These are phyloP conservation scores for Claviceps pazoutovae DNA, from an alignment of 2,329 filamentous ascomycete genomes.

Conservation along the genomic window DNA sequence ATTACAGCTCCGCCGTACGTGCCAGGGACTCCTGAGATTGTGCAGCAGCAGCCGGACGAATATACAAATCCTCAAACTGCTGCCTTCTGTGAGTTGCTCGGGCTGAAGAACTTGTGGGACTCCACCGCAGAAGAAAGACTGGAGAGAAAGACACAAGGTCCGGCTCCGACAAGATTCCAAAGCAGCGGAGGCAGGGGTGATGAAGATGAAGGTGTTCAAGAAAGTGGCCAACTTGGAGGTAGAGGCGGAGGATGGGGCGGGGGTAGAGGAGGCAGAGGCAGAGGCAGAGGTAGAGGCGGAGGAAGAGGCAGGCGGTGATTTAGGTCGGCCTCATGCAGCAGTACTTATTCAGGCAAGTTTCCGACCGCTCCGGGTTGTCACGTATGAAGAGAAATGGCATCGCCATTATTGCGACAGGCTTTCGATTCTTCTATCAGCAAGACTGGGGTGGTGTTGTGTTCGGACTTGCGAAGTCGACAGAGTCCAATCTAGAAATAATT, in stretches of 20 bases:
- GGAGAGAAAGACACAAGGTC: constrained; percentile 43
- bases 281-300: not conserved
- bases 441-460: too few species aligned
- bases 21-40: constrained; percentile 38
- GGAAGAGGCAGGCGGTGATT: not conserved
- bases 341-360: too few species aligned
- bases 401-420: too few species aligned
- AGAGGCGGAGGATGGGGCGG: not conserved
- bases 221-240: constrained; percentile 9
- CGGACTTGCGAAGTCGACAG: too few species aligned
- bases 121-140: constrained; percentile 57
- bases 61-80: constrained; percentile 79
- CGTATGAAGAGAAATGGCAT: too few species aligned
- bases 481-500: too few species aligned
- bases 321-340: not conserved
- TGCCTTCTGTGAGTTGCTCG: constrained; percentile 66
- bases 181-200: constrained; percentile 23
- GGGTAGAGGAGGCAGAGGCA: constrained; percentile 1
- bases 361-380: too few species aligned
- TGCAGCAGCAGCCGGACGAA: constrained; percentile 55
- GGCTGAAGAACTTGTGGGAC: constrained; percentile 62
- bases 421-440: too few species aligned
- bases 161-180: constrained; percentile 27
- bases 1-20: constrained; percentile 62
- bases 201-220: constrained; percentile 14